A percentile compares a stretch with the other conserved stretches of the same genome.
phyloP scores from a whole-genome alignment of 73 alveolate species.

The Symbiodinium natans region DNA sequence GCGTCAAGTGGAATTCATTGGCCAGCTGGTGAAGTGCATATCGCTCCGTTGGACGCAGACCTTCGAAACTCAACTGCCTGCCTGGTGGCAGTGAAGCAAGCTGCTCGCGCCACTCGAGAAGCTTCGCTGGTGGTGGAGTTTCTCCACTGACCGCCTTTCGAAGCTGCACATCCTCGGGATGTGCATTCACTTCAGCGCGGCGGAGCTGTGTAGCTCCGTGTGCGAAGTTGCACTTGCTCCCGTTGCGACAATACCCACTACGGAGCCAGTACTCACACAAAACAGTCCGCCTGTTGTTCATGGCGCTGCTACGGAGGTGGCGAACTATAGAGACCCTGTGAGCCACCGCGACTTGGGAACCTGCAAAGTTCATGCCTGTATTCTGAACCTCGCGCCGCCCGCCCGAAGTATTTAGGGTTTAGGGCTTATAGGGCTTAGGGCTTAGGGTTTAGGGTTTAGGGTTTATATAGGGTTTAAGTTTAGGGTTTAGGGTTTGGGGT shows the following conservation, averaged over 20 bases:
- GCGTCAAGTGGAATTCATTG: conserved; percentile 31
- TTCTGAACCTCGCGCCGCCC: no score
- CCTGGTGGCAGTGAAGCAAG: conserved; percentile 31
- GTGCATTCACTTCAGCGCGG: conserved; percentile 24
- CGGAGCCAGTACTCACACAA: conserved; percentile 41
- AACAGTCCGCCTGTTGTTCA: conserved; percentile 40
- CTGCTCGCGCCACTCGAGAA: conserved; percentile 44
- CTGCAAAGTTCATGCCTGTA: no score
- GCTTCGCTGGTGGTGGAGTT: conserved; percentile 2
- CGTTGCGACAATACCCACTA: conserved; percentile 30
- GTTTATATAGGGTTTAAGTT: no score
- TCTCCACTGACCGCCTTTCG: conserved; percentile 19
- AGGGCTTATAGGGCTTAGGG: no score
- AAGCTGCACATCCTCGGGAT: conserved; percentile 23
- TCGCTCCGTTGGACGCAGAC: conserved; percentile 30
- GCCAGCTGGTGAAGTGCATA: conserved; percentile 49
- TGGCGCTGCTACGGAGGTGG: conserved; percentile 65
- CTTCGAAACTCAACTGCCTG: conserved; percentile 40
- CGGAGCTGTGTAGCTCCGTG: conserved; percentile 49
- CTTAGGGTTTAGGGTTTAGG: no score
- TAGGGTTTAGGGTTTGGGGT: no score
- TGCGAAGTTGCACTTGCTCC: conserved; percentile 39
- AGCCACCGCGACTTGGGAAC: no score
- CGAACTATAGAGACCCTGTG: no score
- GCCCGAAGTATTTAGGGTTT: no score